Conservation (phyloP, 805 yeast species). For the Ogataea neopini region DNA sequence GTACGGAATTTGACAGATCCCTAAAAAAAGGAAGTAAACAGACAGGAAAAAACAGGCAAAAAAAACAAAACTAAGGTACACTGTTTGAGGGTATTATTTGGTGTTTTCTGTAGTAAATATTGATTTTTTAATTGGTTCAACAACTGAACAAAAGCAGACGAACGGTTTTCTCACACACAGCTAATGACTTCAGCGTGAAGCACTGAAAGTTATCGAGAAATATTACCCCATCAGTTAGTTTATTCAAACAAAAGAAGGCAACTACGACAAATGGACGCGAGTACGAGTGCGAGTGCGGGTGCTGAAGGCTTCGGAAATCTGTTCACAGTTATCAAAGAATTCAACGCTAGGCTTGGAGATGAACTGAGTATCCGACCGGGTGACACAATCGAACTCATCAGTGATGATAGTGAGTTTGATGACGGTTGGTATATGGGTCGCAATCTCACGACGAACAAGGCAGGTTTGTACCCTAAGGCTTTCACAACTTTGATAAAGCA, state of each 20-base stretch:
- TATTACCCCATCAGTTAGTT: not conserved
- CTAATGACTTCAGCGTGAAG: not conserved
- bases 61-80: not conserved
- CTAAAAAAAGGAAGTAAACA: constrained; percentile 5
- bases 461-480: constrained; percentile 88
- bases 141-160: not conserved
- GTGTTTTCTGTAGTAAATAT: not conserved
- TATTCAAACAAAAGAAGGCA: constrained; percentile 3
- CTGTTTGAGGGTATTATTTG: not conserved
- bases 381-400: constrained; percentile 82
- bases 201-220: not conserved
- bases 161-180: not conserved
- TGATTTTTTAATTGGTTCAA: not conserved
- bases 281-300: constrained; percentile 1
- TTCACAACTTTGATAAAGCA: constrained; percentile 54
- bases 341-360: constrained; percentile 84
- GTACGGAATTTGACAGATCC: not conserved
- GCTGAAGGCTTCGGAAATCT: constrained; percentile 22
- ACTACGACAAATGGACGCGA: not conserved
- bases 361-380: constrained; percentile 81
- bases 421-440: constrained; percentile 98
- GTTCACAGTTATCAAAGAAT: constrained; percentile 76
- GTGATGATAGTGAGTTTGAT: constrained; percentile 89
- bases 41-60: constrained; percentile 3
- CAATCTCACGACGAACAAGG: constrained; percentile 67